Base-by-base conservation (phyloP, 768 basidiomycete species). In the Lactifluus subvellereus region DNA sequence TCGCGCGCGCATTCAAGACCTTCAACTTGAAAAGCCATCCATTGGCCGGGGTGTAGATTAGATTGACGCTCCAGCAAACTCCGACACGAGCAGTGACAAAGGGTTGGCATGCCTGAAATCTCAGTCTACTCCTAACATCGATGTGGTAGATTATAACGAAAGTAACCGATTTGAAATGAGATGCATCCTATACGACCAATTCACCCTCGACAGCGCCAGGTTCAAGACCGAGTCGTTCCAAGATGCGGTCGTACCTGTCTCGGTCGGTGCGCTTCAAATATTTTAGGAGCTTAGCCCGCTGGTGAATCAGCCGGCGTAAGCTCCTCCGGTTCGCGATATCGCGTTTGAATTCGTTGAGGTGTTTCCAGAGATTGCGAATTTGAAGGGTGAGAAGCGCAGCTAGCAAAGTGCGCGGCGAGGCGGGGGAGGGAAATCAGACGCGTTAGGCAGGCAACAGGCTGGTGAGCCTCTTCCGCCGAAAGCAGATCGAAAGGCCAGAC, bases 191-290 rank as follows among this genome's bases (percentile, higher is more conserved):
- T 57, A 95, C 82, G 58, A 91, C 80, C 42, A 98, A 77, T 72
- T 98, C 94, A 47, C 94, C 95, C 74, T 97, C 94, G 1, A 98
- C 91, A 42, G 87, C 85, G 64, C 79, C 79, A 37, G 83, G 79
- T 66, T 94, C 89, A 22, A 98, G 72, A 3, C 88, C 95, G 30
- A 97, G 76, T 62, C 86, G 83, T 51, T 80, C 77, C 55, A 98
- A 79, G 30, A 90, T 70, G 16, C 74, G 76, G 62, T 92, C 88
- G 69, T 95, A 97, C 54, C 92, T 85, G 62, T 80, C 79, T 48
- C 82, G 79, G 67, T 88, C 79, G 40, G 77, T 72, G 38, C 79
- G 72, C 71, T 86, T 87, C 61, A 96, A 76, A 74, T 98, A 97
- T 66, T 80, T 83, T 37, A 98, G 80, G 27, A 94, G 76, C 66